Base-by-base conservation (phyloP, 208 protist genomes). In the Wallacemonas sp. region DNA sequence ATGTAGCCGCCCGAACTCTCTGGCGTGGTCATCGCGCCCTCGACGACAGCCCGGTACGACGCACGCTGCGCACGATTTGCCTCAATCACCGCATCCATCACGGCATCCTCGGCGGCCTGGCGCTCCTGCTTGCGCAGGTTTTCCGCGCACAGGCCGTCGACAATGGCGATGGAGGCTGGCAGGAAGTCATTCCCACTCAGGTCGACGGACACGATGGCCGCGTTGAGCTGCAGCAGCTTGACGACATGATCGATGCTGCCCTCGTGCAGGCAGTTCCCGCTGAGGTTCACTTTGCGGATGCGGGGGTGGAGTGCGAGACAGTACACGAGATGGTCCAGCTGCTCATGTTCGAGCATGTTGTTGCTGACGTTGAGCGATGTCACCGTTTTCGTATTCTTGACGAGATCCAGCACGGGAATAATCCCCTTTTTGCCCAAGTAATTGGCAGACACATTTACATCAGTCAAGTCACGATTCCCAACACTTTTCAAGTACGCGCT, bases 381-480 rank as follows among this genome's bases (percentile, higher is more conserved):
- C 4, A 97, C 62, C 2, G 81, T 88, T 69, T 87, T 88, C 11
- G 76, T 75, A 69, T 94, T 90, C 61, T 94, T 90, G 2, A 91
- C 86, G 11, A 94, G 74, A 48, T 95, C 89, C 39, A 97, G 65
- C 8, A 95, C 67, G 5, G 92, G 89, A 33, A 85, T 77, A 5
- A 95, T 71, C 1, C 92, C 92, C 46, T 90, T 92, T 44, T 73
- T 67, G 1, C 92, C 92, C 11, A 96, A 63, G 61, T 93, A 96
- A 73, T 93, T 96, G 21, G 47, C 36, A 9, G 85, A 90, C 12
- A 93, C 68, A 72, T 96, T 89, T 9, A 95, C 44, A 9, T 38
- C 61, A 8, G 80, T 66, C 19, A 93, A 68, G 5, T 81, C 39
- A 8, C 66, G 61, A 32, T 66, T 33, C 30, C 74, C 60, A 2